Evolutionary conservation across 805 yeast species (phyloP).

Genomic region (baker's yeast (Saccharomyces cerevisiae)): DNA sequence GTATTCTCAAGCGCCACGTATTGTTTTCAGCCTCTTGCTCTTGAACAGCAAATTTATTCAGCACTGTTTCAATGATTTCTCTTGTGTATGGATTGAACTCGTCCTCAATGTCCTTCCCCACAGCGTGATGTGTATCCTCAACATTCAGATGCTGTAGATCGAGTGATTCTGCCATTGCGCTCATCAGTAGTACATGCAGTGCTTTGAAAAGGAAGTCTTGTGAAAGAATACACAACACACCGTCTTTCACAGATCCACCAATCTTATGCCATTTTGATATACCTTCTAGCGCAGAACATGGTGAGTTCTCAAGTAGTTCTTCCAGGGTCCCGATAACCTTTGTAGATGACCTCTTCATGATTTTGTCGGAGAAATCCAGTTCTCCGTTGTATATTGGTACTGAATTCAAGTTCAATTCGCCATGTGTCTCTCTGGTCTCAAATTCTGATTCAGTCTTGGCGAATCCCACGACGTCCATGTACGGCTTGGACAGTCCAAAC

Average conservation of each 20-base stretch:
- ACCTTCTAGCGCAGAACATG: constrained; percentile 52
- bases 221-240: constrained; percentile 33
- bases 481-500: constrained; percentile 31
- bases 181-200: constrained; percentile 33
- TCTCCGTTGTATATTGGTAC: constrained; percentile 36
- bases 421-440: constrained; percentile 31
- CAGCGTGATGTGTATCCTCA: constrained; percentile 25
- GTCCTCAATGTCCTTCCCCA: constrained; percentile 26
- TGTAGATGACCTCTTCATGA: constrained; percentile 1
- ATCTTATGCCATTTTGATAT: constrained; percentile 40
- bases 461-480: constrained; percentile 26
- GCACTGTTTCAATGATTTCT: constrained; percentile 42
- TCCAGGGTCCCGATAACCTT: constrained; percentile 20
- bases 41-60: constrained; percentile 37
- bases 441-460: constrained; percentile 27
- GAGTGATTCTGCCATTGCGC: constrained; percentile 32
- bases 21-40: constrained; percentile 11
- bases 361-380: constrained; percentile 6
- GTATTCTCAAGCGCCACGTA: constrained; percentile 35
- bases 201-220: constrained; percentile 29
- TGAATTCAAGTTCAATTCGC: constrained; percentile 25
- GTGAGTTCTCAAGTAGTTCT: constrained; percentile 36
- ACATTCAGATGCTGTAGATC: constrained; percentile 24
- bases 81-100: constrained; percentile 29
- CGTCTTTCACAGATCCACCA: constrained; percentile 51